Evolutionary conservation across 2,329 filamentous ascomycete genomes (phyloP).

Genomic region (Pleoardoris graminearum): DNA sequence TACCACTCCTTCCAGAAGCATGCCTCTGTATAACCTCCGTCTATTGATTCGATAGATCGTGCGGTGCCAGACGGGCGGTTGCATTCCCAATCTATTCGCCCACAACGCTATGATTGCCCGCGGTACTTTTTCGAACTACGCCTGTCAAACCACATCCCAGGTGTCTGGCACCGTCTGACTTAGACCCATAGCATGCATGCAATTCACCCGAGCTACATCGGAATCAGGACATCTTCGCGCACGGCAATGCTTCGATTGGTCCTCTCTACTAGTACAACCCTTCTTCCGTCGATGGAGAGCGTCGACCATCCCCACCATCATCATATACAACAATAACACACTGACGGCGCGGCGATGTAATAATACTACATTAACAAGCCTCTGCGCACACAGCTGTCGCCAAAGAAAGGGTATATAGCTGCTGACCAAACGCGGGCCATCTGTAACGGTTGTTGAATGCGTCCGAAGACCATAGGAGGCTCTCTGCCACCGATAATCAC

Average conservation of each 20-base stretch:
- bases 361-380: slow-evolving; percentile 6
- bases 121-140: not conserved
- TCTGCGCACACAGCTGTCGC: slow-evolving; percentile 3
- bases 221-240: not conserved
- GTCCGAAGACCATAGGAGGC: not conserved
- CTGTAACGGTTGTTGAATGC: slow-evolving; percentile 4
- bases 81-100: not conserved
- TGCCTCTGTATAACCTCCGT: not conserved
- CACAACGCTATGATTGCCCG: not conserved
- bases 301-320: slow-evolving; percentile 31
- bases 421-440: slow-evolving; percentile 11
- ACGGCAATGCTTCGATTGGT: slow-evolving; percentile 2
- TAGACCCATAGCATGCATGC: not conserved
- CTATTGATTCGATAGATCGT: slow-evolving; percentile 2
- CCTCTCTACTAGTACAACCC: slow-evolving; percentile 12
- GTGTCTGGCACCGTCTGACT: slow-evolving; percentile 1
- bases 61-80: not conserved
- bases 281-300: slow-evolving; percentile 1
- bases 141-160: slow-evolving; percentile 4
- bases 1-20: not conserved
- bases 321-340: slow-evolving; percentile 28
- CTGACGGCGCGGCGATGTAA: slow-evolving; percentile 15
- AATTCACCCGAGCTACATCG: not conserved
- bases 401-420: slow-evolving; percentile 30
- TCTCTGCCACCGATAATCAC: not conserved